Percentiles rank a stretch among this genome's conserved stretches.
These are phyloP conservation scores for Lachnellula suecica DNA, from an alignment of 2,329 filamentous ascomycete species.

Conservation along the genomic window DNA sequence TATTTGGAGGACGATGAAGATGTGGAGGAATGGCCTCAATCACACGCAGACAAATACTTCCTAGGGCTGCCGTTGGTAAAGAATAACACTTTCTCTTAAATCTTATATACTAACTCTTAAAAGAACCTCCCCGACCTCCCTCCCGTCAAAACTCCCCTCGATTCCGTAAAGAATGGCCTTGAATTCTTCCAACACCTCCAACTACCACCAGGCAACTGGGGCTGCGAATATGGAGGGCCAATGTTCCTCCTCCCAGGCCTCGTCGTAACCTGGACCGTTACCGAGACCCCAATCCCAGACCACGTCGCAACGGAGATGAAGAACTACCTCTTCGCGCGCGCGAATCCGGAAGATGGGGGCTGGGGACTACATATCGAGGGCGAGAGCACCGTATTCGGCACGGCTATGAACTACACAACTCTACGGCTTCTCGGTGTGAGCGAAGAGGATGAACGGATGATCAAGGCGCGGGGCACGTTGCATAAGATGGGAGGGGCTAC, in stretches of 20 bases:
- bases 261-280: slow-evolving; percentile 84
- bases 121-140: slow-evolving; percentile 75
- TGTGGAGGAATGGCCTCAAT: slow-evolving; percentile 78
- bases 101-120: slow-evolving; percentile 12
- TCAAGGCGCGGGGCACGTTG: slow-evolving; percentile 78
- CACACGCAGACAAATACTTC: slow-evolving; percentile 84
- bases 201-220: slow-evolving; percentile 88
- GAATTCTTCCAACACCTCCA: slow-evolving; percentile 89
- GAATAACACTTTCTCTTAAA: slow-evolving; percentile 25
- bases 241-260: slow-evolving; percentile 92
- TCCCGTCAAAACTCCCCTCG: slow-evolving; percentile 68
- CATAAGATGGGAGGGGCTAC: slow-evolving; percentile 84
- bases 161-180: slow-evolving; percentile 79
- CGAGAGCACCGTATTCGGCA: slow-evolving; percentile 89
- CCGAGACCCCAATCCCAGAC: slow-evolving; percentile 79
- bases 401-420: slow-evolving; percentile 79
- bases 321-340: slow-evolving; percentile 85
- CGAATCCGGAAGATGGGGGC: slow-evolving; percentile 85
- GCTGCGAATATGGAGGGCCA: slow-evolving; percentile 93
- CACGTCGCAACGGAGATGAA: slow-evolving; percentile 85
- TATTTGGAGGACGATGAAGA: slow-evolving; percentile 77
- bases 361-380: slow-evolving; percentile 97
- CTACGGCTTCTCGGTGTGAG: slow-evolving; percentile 81
- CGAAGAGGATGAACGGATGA: slow-evolving; percentile 80
- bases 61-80: slow-evolving; percentile 79